phyloP scores from a whole-genome alignment of 2,329 filamentous ascomycete genomes.

The Aspergillus sp. region DNA sequence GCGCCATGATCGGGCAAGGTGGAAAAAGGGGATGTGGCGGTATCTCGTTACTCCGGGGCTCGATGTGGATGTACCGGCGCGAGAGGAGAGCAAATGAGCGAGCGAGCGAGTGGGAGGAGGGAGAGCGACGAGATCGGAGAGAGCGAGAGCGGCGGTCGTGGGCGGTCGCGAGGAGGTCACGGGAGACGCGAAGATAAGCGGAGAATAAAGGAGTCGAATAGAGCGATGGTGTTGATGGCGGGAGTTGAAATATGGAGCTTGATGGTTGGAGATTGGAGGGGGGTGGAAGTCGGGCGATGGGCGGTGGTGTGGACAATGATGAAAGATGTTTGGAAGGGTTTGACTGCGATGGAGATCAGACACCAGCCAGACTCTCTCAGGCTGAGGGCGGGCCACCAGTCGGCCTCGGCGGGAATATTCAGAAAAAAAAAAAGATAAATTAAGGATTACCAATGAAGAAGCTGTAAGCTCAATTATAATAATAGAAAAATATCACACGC shows the following conservation, averaged over 20 bases:
- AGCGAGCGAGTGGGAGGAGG: conserved; percentile 4
- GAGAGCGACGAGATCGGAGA: conserved; percentile 19
- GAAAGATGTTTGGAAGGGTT: conserved; percentile 13
- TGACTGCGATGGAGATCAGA: neutral
- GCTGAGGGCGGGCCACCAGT: conserved; percentile 23
- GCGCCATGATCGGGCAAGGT: conserved; percentile 39
- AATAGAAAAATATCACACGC: too few species aligned
- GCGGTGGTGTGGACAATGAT: conserved; percentile 8
- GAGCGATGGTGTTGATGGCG: conserved; percentile 2
- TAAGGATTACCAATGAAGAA: too few species aligned
- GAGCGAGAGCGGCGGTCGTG: conserved; percentile 8
- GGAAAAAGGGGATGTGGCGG: conserved; percentile 19
- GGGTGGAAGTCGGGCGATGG: too few species aligned
- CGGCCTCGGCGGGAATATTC: conserved; percentile 20
- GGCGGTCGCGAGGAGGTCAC: conserved; percentile 6
- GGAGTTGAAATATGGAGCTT: conserved; percentile 7
- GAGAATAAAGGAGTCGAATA: conserved; percentile 13
- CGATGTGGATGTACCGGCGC: conserved; percentile 28
- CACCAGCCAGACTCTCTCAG: neutral
- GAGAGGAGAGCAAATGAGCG: conserved; percentile 21
- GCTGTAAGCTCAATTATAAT: too few species aligned
- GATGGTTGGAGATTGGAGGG: neutral
- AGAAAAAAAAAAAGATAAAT: too few species aligned
- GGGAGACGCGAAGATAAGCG: conserved; percentile 11
- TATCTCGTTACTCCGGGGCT: conserved; percentile 34